These are phyloP conservation scores for Lumnitzera racemosa DNA, from an alignment of 345 rosid genomes.

Conservation along the genomic window DNA sequence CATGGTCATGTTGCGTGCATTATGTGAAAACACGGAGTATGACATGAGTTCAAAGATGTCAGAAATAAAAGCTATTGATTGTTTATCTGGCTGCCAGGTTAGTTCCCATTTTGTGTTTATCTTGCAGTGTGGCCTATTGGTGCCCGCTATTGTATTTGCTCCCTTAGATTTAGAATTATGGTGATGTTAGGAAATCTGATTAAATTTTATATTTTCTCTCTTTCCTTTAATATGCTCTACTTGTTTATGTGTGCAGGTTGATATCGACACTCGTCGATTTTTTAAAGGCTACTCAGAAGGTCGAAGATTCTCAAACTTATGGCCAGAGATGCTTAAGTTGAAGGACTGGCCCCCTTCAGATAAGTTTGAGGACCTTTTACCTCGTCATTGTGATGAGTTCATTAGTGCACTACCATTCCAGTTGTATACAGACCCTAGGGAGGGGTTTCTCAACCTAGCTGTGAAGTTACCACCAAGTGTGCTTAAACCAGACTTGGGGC, in stretches of 20 bases:
- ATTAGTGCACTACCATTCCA: conserved; percentile 73
- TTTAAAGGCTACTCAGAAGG: conserved; percentile 78
- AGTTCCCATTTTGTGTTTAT: not conserved
- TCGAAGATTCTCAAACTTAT: conserved; percentile 55
- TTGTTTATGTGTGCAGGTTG: conserved; percentile 42
- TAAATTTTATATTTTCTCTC: not conserved
- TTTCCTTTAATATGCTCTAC: not conserved
- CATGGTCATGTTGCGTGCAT: conserved; percentile 91
- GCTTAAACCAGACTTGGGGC: conserved; percentile 85
- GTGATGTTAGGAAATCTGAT: not conserved
- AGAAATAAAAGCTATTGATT: conserved; percentile 69
- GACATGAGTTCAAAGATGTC: conserved; percentile 41
- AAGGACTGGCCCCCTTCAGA: conserved; percentile 99
- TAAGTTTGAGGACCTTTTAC: conserved; percentile 75
- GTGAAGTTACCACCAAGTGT: conserved; percentile 53
- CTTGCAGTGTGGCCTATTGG: not conserved
- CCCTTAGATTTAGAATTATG: not conserved
- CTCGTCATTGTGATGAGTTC: conserved; percentile 89
- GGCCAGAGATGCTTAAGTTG: conserved; percentile 95
- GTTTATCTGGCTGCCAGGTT: conserved; percentile 72
- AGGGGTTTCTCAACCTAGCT: conserved; percentile 77
- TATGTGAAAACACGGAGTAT: conserved; percentile 43
- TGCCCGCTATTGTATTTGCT: not conserved
- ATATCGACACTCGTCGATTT: conserved; percentile 51
- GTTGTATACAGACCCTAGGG: conserved; percentile 68